Conservation (phyloP, 108 stramenopile species). For the Pseudonitzschia pungens region DNA sequence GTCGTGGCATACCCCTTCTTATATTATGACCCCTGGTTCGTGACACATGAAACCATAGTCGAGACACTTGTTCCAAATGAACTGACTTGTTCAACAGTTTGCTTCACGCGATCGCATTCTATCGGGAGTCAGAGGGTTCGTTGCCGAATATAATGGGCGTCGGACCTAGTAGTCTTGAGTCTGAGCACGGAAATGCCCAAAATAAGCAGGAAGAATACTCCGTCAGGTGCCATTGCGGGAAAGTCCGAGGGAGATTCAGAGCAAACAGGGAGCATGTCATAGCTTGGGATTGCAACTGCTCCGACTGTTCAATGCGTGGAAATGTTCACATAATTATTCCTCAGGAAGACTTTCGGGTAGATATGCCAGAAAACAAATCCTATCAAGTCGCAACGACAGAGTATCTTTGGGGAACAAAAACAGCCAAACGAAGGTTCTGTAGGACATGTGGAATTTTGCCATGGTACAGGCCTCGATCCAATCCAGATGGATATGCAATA, state of each 20-base stretch:
- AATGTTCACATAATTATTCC: slow-evolving; percentile 54
- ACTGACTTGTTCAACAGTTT: too few relatives aligned
- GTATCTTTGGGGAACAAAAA: slow-evolving; percentile 53
- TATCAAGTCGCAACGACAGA: slow-evolving; percentile 37
- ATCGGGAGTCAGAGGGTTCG: too few relatives aligned
- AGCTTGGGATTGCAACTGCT: slow-evolving; percentile 62
- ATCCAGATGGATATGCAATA: slow-evolving; percentile 59
- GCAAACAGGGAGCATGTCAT: slow-evolving; percentile 25
- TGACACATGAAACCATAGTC: too few relatives aligned
- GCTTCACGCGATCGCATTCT: too few relatives aligned
- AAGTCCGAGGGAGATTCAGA: slow-evolving; percentile 34
- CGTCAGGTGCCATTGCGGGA: slow-evolving; percentile 51
- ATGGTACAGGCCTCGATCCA: slow-evolving; percentile 59
- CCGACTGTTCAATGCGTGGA: slow-evolving; percentile 48
- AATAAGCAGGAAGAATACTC: slow-evolving; percentile 17
- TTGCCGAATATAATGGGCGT: background rate
- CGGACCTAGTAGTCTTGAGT: background rate
- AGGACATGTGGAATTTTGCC: slow-evolving; percentile 54
- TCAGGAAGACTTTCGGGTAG: slow-evolving; percentile 23
- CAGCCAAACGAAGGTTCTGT: slow-evolving; percentile 47
- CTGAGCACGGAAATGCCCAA: background rate
- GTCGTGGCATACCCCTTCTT: too few relatives aligned
- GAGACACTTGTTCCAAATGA: too few relatives aligned
- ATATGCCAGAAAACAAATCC: slow-evolving; percentile 24
- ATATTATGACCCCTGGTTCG: too few relatives aligned